A percentile compares a stretch with the other conserved stretches of the same genome.
Evolutionary conservation across 768 basidiomycete genomes (phyloP).

Genomic region (Suillus ampliporus): DNA sequence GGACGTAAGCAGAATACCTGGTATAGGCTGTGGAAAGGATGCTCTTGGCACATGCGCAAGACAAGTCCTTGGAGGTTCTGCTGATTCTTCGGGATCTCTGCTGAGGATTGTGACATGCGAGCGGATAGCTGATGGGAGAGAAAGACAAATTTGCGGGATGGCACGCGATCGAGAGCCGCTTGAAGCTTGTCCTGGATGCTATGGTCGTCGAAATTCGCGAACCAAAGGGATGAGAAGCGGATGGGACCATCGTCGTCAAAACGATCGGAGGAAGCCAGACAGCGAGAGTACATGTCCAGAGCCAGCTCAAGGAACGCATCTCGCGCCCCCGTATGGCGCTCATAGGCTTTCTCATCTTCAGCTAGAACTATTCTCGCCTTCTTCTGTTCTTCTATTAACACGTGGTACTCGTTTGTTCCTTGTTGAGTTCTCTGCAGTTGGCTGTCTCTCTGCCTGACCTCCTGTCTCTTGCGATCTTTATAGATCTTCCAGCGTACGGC

Average conservation of each 20-base stretch:
- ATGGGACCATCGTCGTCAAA: conserved; percentile 82
- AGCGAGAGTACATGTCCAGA: conserved; percentile 84
- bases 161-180: conserved; percentile 60
- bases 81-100: conserved; percentile 49
- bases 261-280: conserved; percentile 68
- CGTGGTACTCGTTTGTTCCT: conserved; percentile 24
- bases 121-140: conserved; percentile 94
- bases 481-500: conserved; percentile 72
- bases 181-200: conserved; percentile 50
- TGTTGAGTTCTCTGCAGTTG: conserved; percentile 33
- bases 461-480: conserved; percentile 70
- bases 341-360: conserved; percentile 56
- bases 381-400: conserved; percentile 43
- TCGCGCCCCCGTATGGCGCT: conserved; percentile 49
- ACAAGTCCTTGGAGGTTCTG: conserved; percentile 66
- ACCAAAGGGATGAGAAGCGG: conserved; percentile 90
- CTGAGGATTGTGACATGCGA: conserved; percentile 62
- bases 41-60: conserved; percentile 80
- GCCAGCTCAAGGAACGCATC: conserved; percentile 74
- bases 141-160: conserved; percentile 89
- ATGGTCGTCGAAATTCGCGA: conserved; percentile 77
- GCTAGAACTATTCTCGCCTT: conserved; percentile 55
- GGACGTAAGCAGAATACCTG: conserved; percentile 80
- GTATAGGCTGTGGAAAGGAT: conserved; percentile 93
- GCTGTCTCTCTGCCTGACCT: conserved; percentile 61